Conservation (phyloP, 257 asterid species). For the Prunella vulgaris region DNA sequence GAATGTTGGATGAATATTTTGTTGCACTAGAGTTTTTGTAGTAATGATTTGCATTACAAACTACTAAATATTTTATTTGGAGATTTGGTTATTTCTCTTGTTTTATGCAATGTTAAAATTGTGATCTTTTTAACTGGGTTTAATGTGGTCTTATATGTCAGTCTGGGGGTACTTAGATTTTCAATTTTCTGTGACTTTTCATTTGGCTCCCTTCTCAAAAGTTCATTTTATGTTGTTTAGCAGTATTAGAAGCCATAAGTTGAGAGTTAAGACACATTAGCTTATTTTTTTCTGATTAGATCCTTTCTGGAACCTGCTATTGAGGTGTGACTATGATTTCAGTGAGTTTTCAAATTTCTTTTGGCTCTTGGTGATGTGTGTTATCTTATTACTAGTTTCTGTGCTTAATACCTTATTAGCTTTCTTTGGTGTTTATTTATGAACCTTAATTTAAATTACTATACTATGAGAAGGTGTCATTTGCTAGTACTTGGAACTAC, state of each 20-base stretch:
- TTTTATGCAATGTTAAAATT: neutral
- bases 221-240: neutral
- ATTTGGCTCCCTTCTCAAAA: neutral
- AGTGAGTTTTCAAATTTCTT: neutral
- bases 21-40: neutral
- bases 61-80: neutral
- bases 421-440: neutral
- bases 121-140: neutral
- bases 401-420: neutral
- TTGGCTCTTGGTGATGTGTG: neutral
- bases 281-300: neutral
- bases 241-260: neutral
- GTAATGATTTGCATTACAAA: neutral
- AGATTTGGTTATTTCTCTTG: neutral
- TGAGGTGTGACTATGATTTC: neutral
- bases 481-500: constrained; percentile 16
- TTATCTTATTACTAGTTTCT: neutral
- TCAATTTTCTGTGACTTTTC: neutral
- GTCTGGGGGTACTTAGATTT: neutral
- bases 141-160: neutral
- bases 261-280: neutral
- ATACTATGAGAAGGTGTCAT: constrained; percentile 12
- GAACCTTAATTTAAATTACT: neutral
- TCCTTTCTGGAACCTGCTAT: neutral
- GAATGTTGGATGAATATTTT: neutral